These are phyloP conservation scores for Rhodomyrtus tomentosa DNA, from an alignment of 345 rosid species.

Conservation along the genomic window DNA sequence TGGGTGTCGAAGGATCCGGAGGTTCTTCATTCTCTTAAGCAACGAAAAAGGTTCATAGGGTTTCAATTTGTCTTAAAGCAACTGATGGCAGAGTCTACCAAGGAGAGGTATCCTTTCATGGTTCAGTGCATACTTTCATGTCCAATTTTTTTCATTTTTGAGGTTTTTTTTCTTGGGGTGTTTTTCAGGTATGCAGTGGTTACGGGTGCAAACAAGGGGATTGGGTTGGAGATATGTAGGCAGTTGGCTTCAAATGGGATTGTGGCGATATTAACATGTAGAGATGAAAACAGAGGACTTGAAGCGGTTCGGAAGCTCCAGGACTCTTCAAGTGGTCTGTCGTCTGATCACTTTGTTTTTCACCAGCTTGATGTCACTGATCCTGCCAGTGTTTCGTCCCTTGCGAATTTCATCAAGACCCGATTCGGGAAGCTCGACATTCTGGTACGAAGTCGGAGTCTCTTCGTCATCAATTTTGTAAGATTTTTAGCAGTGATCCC, in stretches of 20 bases:
- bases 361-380: conserved; percentile 17
- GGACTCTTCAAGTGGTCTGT: background rate
- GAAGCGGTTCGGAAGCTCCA: conserved; percentile 10
- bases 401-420: conserved; percentile 5
- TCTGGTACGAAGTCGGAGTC: background rate
- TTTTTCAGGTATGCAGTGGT: conserved; percentile 12
- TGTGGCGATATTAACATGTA: conserved; percentile 10
- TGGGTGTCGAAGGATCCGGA: background rate
- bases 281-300: conserved; percentile 18
- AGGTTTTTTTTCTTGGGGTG: no score
- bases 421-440: conserved; percentile 20
- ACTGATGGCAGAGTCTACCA: background rate
- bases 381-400: conserved; percentile 11
- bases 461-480: background rate
- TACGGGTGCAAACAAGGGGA: conserved; percentile 16
- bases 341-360: background rate
- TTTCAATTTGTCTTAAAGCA: background rate
- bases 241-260: conserved; percentile 15
- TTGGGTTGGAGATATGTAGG: conserved; percentile 18
- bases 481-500: background rate
- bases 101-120: background rate
- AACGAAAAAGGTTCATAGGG: background rate
- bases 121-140: background rate
- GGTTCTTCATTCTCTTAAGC: background rate
- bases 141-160: background rate